Base-by-base conservation (phyloP, 1,139 yeast genomes). In the Magnusiomyces ingens region DNA sequence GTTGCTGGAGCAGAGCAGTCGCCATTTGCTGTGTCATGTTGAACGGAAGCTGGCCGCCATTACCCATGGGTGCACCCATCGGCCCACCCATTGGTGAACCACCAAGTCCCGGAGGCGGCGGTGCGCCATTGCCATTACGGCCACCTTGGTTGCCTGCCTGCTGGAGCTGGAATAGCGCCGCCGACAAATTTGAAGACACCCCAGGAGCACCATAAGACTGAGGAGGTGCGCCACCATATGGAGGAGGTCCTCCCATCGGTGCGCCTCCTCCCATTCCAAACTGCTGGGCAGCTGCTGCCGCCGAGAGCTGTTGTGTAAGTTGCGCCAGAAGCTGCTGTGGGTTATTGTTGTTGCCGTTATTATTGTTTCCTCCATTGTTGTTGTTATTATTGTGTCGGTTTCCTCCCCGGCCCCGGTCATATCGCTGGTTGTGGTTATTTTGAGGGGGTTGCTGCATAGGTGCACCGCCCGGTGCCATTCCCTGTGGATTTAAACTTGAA, bases 401-500 rank as follows among this genome's bases (percentile, higher is more conserved):
- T 8, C 26, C 51, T 37, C 40, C 26, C 22, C 49, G 45, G 37
- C 43, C 47, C 13, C 50, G 48, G 40, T 44, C 36, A 38, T 50
- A 37, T 17, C 51, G 50, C 18, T 49, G 48, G 44, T 52, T 44
- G 41, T 48, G 48, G 36, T 29, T 29, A 15, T 15, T 38, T 35
- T 45, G 41, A 11, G 26, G 29, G 26, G 38, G 41, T 35, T 35
- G 35, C 35, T 26, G 35, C 19, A 18, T 36, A 6, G 37, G 37
- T 17, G 32, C 21, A 17, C 47, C 47, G 17, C 37, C 47, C 4
- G 32, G 32, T 3, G 18, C 29, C 36, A 26, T 29, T 2, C 52
- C 53, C 17, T 45, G 50, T 29, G 48, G 53, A 18, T 52, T 53
- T 13, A 53, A 46, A 15, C 48, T 53, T 2, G 56, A 49, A 8